phyloP scores from a whole-genome alignment of 345 rosid genomes.

The Eucalyptus polybractea region DNA sequence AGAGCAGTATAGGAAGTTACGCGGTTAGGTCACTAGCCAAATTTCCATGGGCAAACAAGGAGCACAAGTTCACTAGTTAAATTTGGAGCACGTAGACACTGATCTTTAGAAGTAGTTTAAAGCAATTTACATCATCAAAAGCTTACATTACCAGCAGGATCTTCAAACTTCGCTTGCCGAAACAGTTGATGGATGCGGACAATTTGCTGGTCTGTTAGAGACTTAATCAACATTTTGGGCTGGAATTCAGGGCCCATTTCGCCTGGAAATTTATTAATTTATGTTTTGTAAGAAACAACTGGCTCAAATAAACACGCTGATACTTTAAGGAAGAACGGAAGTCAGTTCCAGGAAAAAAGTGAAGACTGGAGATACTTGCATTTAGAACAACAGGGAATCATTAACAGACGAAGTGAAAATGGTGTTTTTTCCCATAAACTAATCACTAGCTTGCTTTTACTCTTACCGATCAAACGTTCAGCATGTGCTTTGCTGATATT shows the following conservation, averaged over 20 bases:
- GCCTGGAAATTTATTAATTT: constrained; percentile 16
- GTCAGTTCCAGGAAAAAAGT: not conserved
- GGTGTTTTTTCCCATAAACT: not conserved
- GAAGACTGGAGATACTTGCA: not conserved
- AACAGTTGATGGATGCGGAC: constrained; percentile 95
- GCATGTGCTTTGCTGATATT: constrained; percentile 75
- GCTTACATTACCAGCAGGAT: constrained; percentile 90
- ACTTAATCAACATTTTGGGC: constrained; percentile 71
- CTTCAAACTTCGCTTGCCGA: constrained; percentile 97
- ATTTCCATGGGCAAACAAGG: not conserved
- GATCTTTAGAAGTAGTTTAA: not conserved
- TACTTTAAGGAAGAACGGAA: not conserved
- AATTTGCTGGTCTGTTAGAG: constrained; percentile 79
- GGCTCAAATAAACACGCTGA: not conserved
- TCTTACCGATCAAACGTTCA: constrained; percentile 70
- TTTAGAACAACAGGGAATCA: not conserved
- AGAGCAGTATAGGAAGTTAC: not conserved
- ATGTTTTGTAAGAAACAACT: not conserved
- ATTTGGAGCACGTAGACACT: not conserved
- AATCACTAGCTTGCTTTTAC: not conserved
- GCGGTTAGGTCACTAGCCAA: not conserved
- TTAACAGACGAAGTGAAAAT: not conserved
- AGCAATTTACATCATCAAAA: not conserved
- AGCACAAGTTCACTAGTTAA: not conserved
- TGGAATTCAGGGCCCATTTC: constrained; percentile 94